Conservation (phyloP, 208 protist species). For the Trypanosoma melophagium region DNA sequence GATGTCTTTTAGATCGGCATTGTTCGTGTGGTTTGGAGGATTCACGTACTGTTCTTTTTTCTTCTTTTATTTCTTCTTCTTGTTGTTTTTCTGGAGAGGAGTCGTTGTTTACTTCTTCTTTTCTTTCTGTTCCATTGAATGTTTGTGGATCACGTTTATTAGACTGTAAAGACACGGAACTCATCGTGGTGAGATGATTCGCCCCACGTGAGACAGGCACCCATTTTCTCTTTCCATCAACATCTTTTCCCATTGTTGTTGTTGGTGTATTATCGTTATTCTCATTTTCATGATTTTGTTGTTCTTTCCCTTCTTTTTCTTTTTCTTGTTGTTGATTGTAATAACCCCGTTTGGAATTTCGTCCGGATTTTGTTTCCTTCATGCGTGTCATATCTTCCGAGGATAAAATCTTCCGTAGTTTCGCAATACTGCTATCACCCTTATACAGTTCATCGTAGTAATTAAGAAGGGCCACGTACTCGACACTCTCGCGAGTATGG, state of each 20-base stretch:
- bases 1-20: no score
- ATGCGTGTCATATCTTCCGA: not conserved
- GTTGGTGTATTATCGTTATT: not conserved
- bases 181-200: constrained; percentile 5
- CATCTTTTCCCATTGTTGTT: no score
- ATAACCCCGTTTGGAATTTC: no score
- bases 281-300: not conserved
- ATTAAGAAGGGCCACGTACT: not conserved
- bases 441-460: not conserved
- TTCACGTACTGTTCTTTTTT: no score
- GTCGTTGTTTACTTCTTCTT: no score
- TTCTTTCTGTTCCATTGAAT: not conserved
- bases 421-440: no score
- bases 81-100: no score
- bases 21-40: no score
- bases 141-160: not conserved
- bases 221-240: not conserved
- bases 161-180: not conserved
- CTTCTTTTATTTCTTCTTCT: no score
- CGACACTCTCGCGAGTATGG: not conserved
- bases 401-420: no score
- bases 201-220: not conserved
- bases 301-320: not conserved
- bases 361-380: not conserved
- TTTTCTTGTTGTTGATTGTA: not conserved